Base-by-base conservation (phyloP, 768 basidiomycete species). In the Tremella yokohamensis region DNA sequence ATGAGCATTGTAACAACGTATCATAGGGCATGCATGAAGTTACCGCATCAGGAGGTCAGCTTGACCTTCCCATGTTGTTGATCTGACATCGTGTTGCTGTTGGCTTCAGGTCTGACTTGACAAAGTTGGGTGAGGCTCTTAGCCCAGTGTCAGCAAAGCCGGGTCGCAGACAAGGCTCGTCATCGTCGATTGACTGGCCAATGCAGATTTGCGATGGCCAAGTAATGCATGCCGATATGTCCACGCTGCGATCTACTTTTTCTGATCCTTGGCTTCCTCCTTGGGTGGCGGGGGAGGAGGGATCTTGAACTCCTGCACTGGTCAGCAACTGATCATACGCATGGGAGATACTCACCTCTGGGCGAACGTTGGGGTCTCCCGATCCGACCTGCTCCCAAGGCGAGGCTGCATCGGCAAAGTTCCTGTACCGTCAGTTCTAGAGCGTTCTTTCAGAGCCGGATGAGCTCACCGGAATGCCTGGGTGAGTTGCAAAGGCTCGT, bases 381-480 rank as follows among this genome's bases (percentile, higher is more conserved):
- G 82, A 76, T 37, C 94, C 94, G 47, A 89, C 83, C 77, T 93
- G 92, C 73, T 97, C 96, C 94, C 94, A 99, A 40, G 96, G 94
- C 38, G 66, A 45, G 85, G 91, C 45, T 83, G 82, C 24, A 53
- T 90, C 85, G 73, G 91, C 90, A 72, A 97, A 98, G 80, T 98
- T 97, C 56, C 94, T 93, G 65, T 22, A 12, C n/a, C 22, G 44
- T 58, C 48, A 67, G 25, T 39, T 49, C 60, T 54, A 29, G 26
- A 54, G 15, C 59, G 20, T 38, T 40, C 18, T 40, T 26, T 26
- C 11, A 52, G 19, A 54, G 11, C 6, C 20, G 25, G 25, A 47
- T 47, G 37, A 16, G 73, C 81, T 60, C 67, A 92, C 91, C 91
- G 85, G 87, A 94, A 99, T 44, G 96, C 94, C 74, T 99, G 96